Base-by-base conservation (phyloP, 495 filamentous ascomycete genomes). In the Jackrogersella multiformis region DNA sequence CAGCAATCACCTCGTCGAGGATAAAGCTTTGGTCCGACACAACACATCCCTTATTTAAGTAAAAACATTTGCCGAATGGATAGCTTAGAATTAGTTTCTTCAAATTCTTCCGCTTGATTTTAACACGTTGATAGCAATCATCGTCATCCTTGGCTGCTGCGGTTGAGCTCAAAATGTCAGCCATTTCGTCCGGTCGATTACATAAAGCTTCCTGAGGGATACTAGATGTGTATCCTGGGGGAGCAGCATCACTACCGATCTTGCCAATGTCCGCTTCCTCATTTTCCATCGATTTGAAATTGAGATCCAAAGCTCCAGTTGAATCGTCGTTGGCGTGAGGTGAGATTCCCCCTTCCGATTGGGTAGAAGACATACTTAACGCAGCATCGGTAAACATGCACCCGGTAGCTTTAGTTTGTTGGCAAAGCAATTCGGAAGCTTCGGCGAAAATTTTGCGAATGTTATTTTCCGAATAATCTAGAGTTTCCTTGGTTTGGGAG, bases 21-120 rank as follows among this genome's bases (percentile, higher is more conserved):
- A 32, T 16, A 15, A 61, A 32, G 36, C 32, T 53, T 16, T 66
- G 55, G 13, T 70, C 51, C 0, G 67, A 61, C 12, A 61, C 56
- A 3, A 56, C 56, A 16, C 49, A 56, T 21, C 67, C 67, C 13
- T 57, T 66, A 36, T 66, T 70, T 26, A 70, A 23, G 28, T 70
- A 70, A 26, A 70, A 70, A n/a, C 49, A 65, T 44, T 70, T 64
- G 0, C 67, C 67, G 12, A 66, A 70, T 9, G 67, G 67, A 45
- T 70, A 70, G 1, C 61, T 61, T 16, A 57, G 13, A 21, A 70
- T 61, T 13, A 64, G 23, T 35, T 70, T 70, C 56, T 70, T 70
- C 5, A 70, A 16, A 20, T 60, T 56, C 46, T 66, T 64, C 0
- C 56, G 61, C 35, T 61, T 70, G 12, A 70, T 45, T 10, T n/a